Percentiles rank a stretch among this genome's conserved stretches.
phyloP scores from a whole-genome alignment of 805 yeast genomes.

The Deakozyma indianensis region DNA sequence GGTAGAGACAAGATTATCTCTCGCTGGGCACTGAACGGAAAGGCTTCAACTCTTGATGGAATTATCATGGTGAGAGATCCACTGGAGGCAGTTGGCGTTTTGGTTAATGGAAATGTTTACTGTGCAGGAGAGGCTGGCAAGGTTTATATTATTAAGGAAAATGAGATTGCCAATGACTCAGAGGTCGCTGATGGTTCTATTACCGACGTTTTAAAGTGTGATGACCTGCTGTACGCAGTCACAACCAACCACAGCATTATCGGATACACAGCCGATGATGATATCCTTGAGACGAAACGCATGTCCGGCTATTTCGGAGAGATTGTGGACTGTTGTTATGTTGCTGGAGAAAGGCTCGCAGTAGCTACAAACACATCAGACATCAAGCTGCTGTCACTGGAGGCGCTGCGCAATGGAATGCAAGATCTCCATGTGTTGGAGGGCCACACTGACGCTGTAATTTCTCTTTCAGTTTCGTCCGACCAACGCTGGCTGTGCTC shows the following conservation, averaged over 20 bases:
- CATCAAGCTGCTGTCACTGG: slow-evolving; percentile 48
- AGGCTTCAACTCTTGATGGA: slow-evolving; percentile 38
- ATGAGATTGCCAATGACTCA: neutral
- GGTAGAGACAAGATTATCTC: slow-evolving; percentile 80
- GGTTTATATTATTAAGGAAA: neutral
- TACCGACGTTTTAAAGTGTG: neutral
- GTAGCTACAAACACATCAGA: slow-evolving; percentile 91
- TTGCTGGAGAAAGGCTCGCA: slow-evolving; percentile 57
- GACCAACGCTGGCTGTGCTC: slow-evolving; percentile 74
- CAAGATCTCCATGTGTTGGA: slow-evolving; percentile 51
- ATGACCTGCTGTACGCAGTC: slow-evolving; percentile 29
- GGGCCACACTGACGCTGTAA: slow-evolving; percentile 78
- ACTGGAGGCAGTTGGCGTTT: slow-evolving; percentile 23
- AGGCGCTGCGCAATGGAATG: slow-evolving; percentile 24
- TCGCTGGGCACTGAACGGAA: slow-evolving; percentile 24
- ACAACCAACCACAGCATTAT: slow-evolving; percentile 1
- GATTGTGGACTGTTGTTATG: slow-evolving; percentile 73
- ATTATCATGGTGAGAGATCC: slow-evolving; percentile 58
- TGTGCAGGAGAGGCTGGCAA: slow-evolving; percentile 1
- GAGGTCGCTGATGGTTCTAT: neutral
- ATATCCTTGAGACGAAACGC: slow-evolving; percentile 14
- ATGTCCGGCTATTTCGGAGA: slow-evolving; percentile 94
- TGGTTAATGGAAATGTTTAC: slow-evolving; percentile 9
- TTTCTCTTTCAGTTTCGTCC: slow-evolving; percentile 58
- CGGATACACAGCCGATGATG: neutral